Evolutionary conservation across 306 rosid genomes (phyloP).

Genomic region (Medicago ruthenica): DNA sequence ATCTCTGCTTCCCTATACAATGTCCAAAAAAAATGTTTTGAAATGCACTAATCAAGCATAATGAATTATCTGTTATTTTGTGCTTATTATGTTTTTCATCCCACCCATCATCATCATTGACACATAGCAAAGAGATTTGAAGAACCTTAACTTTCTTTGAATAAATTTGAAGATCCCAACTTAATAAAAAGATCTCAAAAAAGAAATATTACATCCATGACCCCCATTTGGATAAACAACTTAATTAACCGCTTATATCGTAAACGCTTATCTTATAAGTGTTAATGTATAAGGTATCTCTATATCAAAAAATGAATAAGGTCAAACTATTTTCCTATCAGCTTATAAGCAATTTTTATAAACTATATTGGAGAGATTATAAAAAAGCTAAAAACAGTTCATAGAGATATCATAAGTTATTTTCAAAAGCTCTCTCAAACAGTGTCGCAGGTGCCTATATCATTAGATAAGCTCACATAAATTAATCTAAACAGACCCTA

Average conservation of each 20-base stretch:
- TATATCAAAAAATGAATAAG: background rate
- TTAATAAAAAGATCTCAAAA: slow-evolving; percentile 27
- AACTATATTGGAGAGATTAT: too few species aligned
- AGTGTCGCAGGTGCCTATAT: background rate
- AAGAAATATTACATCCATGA: slow-evolving; percentile 17
- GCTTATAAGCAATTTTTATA: too few species aligned
- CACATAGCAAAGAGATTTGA: background rate
- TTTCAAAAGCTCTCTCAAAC: background rate
- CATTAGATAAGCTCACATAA: background rate
- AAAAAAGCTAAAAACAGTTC: background rate
- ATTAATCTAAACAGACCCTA: background rate
- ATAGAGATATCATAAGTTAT: too few species aligned
- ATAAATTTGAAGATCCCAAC: background rate
- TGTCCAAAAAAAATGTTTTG: slow-evolving; percentile 37
- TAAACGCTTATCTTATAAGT: too few species aligned
- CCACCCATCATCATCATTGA: background rate
- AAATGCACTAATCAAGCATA: slow-evolving; percentile 23
- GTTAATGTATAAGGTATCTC: background rate
- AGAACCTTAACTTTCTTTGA: too few species aligned
- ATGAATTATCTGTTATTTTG: slow-evolving; percentile 12
- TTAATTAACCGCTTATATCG: background rate
- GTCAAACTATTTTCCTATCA: background rate
- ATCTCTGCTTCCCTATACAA: slow-evolving; percentile 64
- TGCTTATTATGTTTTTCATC: slow-evolving; percentile 23
- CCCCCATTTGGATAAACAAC: too few species aligned